Evolutionary conservation across 768 basidiomycete species (phyloP).

Genomic region (Nevesoporus exiguus): DNA sequence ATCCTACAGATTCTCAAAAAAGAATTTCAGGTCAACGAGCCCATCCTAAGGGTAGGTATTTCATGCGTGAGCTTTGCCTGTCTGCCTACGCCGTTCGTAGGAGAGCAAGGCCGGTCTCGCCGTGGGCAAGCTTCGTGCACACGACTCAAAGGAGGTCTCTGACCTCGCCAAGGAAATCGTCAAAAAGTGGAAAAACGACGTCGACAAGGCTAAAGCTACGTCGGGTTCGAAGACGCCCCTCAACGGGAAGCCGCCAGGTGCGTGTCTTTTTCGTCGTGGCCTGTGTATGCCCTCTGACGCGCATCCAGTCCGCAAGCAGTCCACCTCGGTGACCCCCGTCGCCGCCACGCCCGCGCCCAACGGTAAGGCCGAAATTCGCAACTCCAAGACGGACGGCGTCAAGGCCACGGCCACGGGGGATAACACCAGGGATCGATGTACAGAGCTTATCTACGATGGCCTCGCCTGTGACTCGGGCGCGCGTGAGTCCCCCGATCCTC

Average conservation of each 20-base stretch:
- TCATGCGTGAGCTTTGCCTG: conserved; percentile 4
- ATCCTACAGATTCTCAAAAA: conserved; percentile 63
- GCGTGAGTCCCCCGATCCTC: conserved; percentile 52
- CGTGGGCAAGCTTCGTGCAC: conserved; percentile 82
- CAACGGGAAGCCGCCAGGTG: conserved; percentile 36
- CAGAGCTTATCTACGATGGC: conserved; percentile 89
- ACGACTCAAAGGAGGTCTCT: conserved; percentile 67
- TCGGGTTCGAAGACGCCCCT: conserved; percentile 11
- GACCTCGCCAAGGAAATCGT: conserved; percentile 89
- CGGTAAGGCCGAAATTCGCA: conserved; percentile 43
- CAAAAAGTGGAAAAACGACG: conserved; percentile 86
- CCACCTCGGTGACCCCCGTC: conserved; percentile 37
- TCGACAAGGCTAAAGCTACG: conserved; percentile 62
- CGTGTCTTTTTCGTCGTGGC: conserved; percentile 14
- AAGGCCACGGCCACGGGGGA: conserved; percentile 58
- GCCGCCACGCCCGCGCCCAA: conserved; percentile 30
- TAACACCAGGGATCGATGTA: conserved; percentile 79
- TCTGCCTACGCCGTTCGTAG: conserved; percentile 36
- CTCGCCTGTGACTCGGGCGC: conserved; percentile 82
- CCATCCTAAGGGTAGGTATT: conserved; percentile 65
- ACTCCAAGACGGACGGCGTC: conserved; percentile 69
- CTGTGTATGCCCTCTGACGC: not conserved
- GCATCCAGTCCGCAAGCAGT: conserved; percentile 31
- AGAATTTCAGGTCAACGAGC: conserved; percentile 66
- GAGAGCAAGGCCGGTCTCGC: conserved; percentile 92